Base-by-base conservation (phyloP, 1,284 basidiomycete species). In the Athelia sp. region DNA sequence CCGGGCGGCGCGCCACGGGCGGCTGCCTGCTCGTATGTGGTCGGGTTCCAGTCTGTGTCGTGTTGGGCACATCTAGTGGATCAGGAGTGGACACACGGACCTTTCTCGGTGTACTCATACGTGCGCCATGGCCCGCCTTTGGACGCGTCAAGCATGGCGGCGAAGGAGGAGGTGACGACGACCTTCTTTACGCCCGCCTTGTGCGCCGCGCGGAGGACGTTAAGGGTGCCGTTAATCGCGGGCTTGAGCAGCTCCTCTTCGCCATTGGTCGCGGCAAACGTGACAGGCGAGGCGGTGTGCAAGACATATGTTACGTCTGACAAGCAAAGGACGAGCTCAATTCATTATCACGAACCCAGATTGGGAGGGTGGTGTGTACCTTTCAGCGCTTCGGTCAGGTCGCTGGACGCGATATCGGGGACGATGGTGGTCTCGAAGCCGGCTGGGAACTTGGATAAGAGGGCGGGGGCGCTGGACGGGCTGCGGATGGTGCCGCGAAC, bases 401-500 rank as follows among this genome's bases (percentile, higher is more conserved):
- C 36, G 19, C n/a, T 21, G 36, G n/a, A 8, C 8, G 36, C 36
- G 36, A 40, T n/a, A n/a, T 40, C 36, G 6, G 6, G n/a, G 19
- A 40, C 36, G 8, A 40, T n/a, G 15, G 15, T n/a, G n/a, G 36
- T 40, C 19, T 40, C 36, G 36, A 40, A 40, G 36, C n/a, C n/a
- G 8, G 6, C 15, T 6, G 36, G 36, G 19, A 17, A 40, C 19
- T 40, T 40, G 6, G 6, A 4, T 4, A 40, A n/a, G 19, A 40
- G 36, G 6, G 8, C 36, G 19, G 4, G 6, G 19, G 36, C 15
- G 6, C 18, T 47, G 18, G 32, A 47, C 26, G 18, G 18, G 19
- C n/a, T 31, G 11, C 11, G 46, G 46, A 36, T 48, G n/a, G 19
- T 40, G 13, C 47, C 47, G n/a, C 47, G 47, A 24, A 48, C 47